phyloP scores from a whole-genome alignment of 352 stramenopile species.

The Phytopythium montanum region DNA sequence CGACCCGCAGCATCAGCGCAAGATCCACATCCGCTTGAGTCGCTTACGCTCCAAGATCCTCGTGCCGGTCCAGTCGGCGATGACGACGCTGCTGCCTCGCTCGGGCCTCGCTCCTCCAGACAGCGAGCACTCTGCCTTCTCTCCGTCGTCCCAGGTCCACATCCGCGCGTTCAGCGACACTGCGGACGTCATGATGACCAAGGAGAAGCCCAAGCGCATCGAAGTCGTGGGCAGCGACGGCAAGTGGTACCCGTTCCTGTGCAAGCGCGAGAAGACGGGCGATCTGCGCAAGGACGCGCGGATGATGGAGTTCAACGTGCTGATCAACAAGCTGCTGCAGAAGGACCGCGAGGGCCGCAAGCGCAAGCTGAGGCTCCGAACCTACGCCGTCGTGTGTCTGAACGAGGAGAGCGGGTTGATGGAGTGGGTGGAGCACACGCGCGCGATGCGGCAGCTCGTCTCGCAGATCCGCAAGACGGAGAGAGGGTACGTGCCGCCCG shows the following conservation, averaged over 20 bases:
- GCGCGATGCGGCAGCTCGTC: slow-evolving; percentile 90
- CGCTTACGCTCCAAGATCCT: slow-evolving; percentile 71
- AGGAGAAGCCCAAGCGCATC: slow-evolving; percentile 99
- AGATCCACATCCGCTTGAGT: slow-evolving; percentile 75
- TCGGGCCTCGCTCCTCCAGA: slow-evolving; percentile 58
- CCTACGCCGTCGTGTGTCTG: slow-evolving; percentile 98
- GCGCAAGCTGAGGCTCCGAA: slow-evolving; percentile 94
- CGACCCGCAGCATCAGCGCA: slow-evolving; percentile 75
- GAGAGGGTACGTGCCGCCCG: slow-evolving; percentile 72
- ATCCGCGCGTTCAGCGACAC: slow-evolving; percentile 89
- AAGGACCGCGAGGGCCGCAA: slow-evolving; percentile 86
- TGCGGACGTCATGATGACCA: slow-evolving; percentile 97
- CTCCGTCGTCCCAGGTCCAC: slow-evolving; percentile 69
- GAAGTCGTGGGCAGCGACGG: slow-evolving; percentile 81
- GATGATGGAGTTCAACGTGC: slow-evolving; percentile 99
- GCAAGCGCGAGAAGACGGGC: slow-evolving; percentile 97
- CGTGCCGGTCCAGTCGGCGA: slow-evolving; percentile 70
- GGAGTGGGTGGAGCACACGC: slow-evolving; percentile 99
- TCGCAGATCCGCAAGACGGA: slow-evolving; percentile 87
- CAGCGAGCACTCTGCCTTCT: slow-evolving; percentile 50
- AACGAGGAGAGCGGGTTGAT: slow-evolving; percentile 99
- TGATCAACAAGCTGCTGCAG: slow-evolving; percentile 99
- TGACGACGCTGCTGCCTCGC: slow-evolving; percentile 72
- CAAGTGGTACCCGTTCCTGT: slow-evolving; percentile 88
- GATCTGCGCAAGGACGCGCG: slow-evolving; percentile 99